These are phyloP conservation scores for Acanthamoeba royreba DNA, from an alignment of 208 protist species.

Conservation along the genomic window DNA sequence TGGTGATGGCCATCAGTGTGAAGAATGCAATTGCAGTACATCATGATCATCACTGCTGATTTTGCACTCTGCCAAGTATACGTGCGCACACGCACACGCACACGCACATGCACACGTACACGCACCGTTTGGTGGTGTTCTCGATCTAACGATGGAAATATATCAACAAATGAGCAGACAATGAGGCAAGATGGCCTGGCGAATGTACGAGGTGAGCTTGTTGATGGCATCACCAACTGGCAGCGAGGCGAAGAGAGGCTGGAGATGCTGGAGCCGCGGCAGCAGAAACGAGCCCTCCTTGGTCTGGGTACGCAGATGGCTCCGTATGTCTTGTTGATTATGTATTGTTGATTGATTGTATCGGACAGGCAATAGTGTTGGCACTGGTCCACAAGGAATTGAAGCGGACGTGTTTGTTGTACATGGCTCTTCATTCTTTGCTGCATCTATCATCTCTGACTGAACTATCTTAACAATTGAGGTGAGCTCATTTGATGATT, in stretches of 20 bases:
- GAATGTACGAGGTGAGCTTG: neutral
- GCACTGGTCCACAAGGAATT: neutral
- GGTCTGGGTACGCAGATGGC: neutral
- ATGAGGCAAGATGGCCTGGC: neutral
- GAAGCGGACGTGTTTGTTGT: neutral
- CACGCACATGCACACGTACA: no score
- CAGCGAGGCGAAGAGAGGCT: neutral
- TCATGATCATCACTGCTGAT: neutral
- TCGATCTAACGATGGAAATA: no score
- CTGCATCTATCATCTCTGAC: neutral
- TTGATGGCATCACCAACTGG: constrained; percentile 2
- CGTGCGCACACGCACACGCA: no score
- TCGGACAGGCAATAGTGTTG: neutral
- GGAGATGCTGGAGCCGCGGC: neutral
- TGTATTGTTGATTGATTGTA: neutral
- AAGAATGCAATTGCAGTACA: neutral
- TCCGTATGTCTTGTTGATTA: neutral
- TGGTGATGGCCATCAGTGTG: neutral
- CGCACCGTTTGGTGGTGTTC: no score
- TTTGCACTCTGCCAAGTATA: no score
- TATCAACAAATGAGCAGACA: neutral
- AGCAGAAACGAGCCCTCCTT: neutral
- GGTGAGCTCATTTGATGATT: neutral
- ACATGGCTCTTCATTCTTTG: neutral
- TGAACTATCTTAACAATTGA: neutral